Base-by-base conservation (phyloP, 768 basidiomycete species). In the Pleurotus sapidus region DNA sequence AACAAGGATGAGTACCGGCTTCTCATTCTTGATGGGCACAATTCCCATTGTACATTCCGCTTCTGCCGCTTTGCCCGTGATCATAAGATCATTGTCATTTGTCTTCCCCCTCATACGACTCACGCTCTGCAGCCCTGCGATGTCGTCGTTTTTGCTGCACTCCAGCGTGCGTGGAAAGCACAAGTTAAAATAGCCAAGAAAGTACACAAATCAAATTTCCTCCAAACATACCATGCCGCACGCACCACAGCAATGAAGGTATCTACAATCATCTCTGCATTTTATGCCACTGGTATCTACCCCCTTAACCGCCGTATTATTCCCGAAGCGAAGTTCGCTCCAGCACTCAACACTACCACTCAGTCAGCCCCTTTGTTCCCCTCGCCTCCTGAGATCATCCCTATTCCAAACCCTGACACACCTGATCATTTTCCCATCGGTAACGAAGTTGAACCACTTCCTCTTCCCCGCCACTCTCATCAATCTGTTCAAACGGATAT, bases 21-120 rank as follows among this genome's bases (percentile, higher is more conserved):
- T 6, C 63, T 76, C 3, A 73, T 76, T 25, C 60, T 76, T 3
- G 74, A 77, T 63, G 73, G 75, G 1, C 76, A 77, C 60, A 71
- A 70, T 23, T 70, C 69, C 1, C 74, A 76, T 61, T 64, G 61
- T 57, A 71, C 72, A 6, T 68, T 56, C 46, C n/a, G 23, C n/a
- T 74, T 77, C 58, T 64, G 65, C 54, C 38, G 59, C 4, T 73
- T 64, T 60, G 68, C 70, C 1, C 56, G 60, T 14, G 20, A 61
- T 3, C 55, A 71, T 40, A 46, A 61, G 5, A 74, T 76, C 46
- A 63, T 72, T 42, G 58, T 76, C 42, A 30, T 75, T 18, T 77
- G 75, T 46, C 65, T 74, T 27, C 67, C 70, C 4, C 62, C 71
- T 9, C 75, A 76, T 51, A 74, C 70, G 2, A 76, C 72, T 12